Evolutionary conservation across 176 grass and related monocot species (phyloP).

Genomic region (Aegilops speltoides): DNA sequence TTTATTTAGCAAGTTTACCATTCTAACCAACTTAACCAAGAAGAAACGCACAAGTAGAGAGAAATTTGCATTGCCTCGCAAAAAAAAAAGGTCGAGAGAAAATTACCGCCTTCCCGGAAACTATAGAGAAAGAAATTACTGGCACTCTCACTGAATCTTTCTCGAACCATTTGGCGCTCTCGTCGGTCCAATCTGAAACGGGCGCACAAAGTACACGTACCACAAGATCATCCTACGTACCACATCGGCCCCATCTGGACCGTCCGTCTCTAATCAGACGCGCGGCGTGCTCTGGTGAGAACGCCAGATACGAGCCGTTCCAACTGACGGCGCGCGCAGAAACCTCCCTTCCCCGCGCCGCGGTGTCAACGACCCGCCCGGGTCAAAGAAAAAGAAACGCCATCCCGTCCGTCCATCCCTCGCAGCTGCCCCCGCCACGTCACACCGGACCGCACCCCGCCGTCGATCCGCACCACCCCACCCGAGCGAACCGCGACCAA

Average conservation of each 20-base stretch:
- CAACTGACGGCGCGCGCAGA: conserved; percentile 9
- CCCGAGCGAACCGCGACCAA: background rate
- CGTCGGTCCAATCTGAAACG: conserved; percentile 23
- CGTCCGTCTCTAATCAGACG: background rate
- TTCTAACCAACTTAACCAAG: background rate
- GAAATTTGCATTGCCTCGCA: background rate
- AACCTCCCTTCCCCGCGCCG: background rate
- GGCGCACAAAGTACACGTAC: background rate
- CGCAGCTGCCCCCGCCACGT: background rate
- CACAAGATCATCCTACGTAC: background rate
- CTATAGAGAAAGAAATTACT: no score
- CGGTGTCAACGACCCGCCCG: background rate
- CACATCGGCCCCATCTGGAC: background rate
- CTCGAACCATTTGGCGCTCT: background rate
- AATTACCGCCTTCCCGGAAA: no score
- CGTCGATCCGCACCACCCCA: background rate
- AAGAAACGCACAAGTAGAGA: background rate
- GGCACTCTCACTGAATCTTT: background rate
- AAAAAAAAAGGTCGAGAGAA: no score
- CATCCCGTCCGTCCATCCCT: conserved; percentile 24
- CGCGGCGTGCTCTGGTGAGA: background rate
- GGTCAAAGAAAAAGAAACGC: background rate
- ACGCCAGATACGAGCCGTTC: background rate
- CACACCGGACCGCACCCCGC: conserved; percentile 14
- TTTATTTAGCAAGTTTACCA: background rate